Percentiles rank a stretch among this genome's conserved stretches.
These are phyloP conservation scores for Misopates orontium DNA, from an alignment of 257 asterid genomes.

Conservation along the genomic window DNA sequence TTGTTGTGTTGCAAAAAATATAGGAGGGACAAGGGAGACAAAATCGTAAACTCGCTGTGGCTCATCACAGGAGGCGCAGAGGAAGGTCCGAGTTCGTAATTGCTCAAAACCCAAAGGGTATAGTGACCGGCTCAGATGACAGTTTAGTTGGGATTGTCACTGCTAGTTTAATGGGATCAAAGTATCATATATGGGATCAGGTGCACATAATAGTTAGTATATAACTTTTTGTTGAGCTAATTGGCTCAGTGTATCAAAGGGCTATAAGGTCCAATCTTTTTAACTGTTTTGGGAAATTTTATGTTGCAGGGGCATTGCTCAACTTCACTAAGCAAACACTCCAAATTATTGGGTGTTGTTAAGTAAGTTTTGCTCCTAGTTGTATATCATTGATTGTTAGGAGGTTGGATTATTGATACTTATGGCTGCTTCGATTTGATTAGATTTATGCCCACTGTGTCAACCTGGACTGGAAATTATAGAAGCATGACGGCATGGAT, in stretches of 20 bases:
- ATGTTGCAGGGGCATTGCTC: slow-evolving; percentile 54
- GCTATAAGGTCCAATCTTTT: neutral
- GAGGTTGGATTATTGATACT: neutral
- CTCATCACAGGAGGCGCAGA: slow-evolving; percentile 58
- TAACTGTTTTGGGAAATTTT: neutral
- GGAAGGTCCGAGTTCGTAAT: slow-evolving; percentile 83
- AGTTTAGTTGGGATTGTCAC: slow-evolving; percentile 69
- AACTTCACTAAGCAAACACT: slow-evolving; percentile 43
- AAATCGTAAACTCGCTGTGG: slow-evolving; percentile 85
- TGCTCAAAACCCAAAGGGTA: slow-evolving; percentile 62
- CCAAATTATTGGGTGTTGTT: slow-evolving; percentile 69
- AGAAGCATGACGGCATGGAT: slow-evolving; percentile 89
- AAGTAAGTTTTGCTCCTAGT: slow-evolving; percentile 43
- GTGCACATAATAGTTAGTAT: slow-evolving; percentile 27
- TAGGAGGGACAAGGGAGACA: slow-evolving; percentile 96
- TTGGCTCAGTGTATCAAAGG: neutral
- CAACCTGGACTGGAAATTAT: slow-evolving; percentile 82
- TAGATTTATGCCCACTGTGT: slow-evolving; percentile 70
- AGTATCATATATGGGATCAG: slow-evolving; percentile 83
- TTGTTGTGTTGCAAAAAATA: neutral
- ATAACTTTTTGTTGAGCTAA: neutral
- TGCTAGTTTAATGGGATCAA: slow-evolving; percentile 77
- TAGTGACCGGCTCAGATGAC: slow-evolving; percentile 48
- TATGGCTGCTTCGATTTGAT: slow-evolving; percentile 6
- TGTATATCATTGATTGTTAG: neutral